Percentiles rank a stretch among this genome's conserved stretches.
Conservation (phyloP, 2,329 filamentous ascomycete genomes). For the Aquanectria penicillioides region DNA sequence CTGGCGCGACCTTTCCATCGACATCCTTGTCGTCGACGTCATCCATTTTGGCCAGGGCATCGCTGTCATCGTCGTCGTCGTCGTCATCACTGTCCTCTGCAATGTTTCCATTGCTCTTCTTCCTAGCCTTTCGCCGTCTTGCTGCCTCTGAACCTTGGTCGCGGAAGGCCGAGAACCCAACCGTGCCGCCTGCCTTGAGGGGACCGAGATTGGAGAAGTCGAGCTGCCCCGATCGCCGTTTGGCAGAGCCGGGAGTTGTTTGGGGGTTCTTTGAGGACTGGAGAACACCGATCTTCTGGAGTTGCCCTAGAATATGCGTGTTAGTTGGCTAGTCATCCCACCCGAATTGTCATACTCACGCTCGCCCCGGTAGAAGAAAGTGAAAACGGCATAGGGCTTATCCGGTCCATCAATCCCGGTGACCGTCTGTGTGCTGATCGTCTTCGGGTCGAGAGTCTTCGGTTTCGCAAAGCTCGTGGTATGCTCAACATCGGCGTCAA, state of each 20-base stretch:
- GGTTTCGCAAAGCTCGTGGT: slow-evolving; percentile 98
- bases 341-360: slow-evolving; percentile 67
- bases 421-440: slow-evolving; percentile 98
- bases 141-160: slow-evolving; percentile 69
- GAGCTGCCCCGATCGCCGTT: slow-evolving; percentile 83
- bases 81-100: slow-evolving; percentile 79
- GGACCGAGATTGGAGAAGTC: slow-evolving; percentile 89
- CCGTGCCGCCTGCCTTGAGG: slow-evolving; percentile 85
- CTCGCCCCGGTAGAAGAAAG: slow-evolving; percentile 96
- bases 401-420: slow-evolving; percentile 96
- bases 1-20: slow-evolving; percentile 69
- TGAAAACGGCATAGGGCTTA: slow-evolving; percentile 95
- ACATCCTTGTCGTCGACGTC: slow-evolving; percentile 71
- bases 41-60: slow-evolving; percentile 71
- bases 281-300: slow-evolving; percentile 95
- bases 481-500: slow-evolving; percentile 90
- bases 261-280: slow-evolving; percentile 73
- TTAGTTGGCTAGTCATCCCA: slow-evolving; percentile 26
- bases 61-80: slow-evolving; percentile 73
- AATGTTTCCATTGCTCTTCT: slow-evolving; percentile 75
- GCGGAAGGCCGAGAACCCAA: slow-evolving; percentile 89
- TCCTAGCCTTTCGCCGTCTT: slow-evolving; percentile 66
- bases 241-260: slow-evolving; percentile 68
- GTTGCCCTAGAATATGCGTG: slow-evolving; percentile 73
- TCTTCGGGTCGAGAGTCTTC: slow-evolving; percentile 94